Percentiles rank a stretch among this genome's conserved stretches.
Evolutionary conservation across 2,329 filamentous ascomycete genomes (phyloP).

Genomic region (Amylocarpus encephaloides): DNA sequence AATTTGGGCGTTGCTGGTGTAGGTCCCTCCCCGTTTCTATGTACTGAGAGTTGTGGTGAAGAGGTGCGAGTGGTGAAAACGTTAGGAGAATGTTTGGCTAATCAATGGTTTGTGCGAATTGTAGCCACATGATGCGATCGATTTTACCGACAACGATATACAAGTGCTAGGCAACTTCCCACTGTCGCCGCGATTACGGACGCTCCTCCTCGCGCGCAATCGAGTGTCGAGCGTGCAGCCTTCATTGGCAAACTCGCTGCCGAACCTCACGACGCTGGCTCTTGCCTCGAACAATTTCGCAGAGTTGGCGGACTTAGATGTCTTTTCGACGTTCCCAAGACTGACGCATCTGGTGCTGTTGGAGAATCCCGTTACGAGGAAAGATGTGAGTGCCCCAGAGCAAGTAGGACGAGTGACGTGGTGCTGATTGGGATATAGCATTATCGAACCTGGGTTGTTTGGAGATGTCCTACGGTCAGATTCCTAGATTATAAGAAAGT

Average conservation of each 20-base stretch:
- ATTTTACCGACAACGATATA: constrained; percentile 98
- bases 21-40: constrained; percentile 35
- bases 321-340: constrained; percentile 59
- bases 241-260: constrained; percentile 66
- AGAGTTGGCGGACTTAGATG: constrained; percentile 83
- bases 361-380: constrained; percentile 86
- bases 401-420: not conserved
- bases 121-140: constrained; percentile 91
- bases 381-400: constrained; percentile 61
- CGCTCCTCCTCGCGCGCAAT: constrained; percentile 84
- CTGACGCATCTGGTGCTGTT: constrained; percentile 75
- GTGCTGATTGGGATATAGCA: constrained; percentile 47
- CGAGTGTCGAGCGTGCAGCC: constrained; percentile 77
- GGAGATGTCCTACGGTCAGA: constrained; percentile 74
- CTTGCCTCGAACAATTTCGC: constrained; percentile 75
- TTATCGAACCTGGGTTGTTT: constrained; percentile 89
- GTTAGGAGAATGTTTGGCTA: not conserved
- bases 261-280: constrained; percentile 75
- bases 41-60: not conserved
- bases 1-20: constrained; percentile 93
- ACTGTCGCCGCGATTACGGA: constrained; percentile 78
- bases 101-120: not conserved
- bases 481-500: constrained; percentile 94
- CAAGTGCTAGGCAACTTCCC: constrained; percentile 86
- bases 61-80: not conserved